phyloP scores from a whole-genome alignment of 495 filamentous ascomycete species.

The Aspergillus funiculosus region DNA sequence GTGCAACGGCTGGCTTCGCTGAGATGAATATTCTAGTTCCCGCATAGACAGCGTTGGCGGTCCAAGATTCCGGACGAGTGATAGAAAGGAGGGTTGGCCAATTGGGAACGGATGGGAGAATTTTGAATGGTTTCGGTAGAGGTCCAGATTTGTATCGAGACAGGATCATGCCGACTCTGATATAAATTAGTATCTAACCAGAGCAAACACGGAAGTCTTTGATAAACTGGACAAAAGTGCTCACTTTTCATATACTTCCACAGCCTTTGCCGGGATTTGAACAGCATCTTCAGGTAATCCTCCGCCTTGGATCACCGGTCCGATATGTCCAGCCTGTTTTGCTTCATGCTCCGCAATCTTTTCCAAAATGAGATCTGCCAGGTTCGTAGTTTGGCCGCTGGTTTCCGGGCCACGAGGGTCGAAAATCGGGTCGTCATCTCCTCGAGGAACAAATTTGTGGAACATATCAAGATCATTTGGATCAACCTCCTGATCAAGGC shows the following conservation, averaged over 20 bases:
- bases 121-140: constrained; percentile 95
- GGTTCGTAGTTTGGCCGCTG: constrained; percentile 59
- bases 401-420: constrained; percentile 41
- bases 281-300: constrained; percentile 68
- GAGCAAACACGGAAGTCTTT: not conserved
- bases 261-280: constrained; percentile 80
- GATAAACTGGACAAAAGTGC: constrained; percentile 18
- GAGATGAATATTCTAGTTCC: constrained; percentile 87
- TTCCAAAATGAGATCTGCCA: constrained; percentile 85
- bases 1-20: constrained; percentile 64
- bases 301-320: constrained; percentile 41
- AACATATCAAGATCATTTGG: constrained; percentile 87
- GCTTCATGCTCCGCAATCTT: constrained; percentile 94
- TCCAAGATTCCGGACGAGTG: constrained; percentile 80
- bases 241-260: constrained; percentile 90
- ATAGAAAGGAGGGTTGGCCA: constrained; percentile 83
- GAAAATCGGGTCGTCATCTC: constrained; percentile 47
- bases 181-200: constrained; percentile 18
- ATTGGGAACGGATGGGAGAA: constrained; percentile 82
- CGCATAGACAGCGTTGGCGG: constrained; percentile 77
- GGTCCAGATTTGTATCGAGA: constrained; percentile 92
- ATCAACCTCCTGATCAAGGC: constrained; percentile 61
- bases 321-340: constrained; percentile 41
- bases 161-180: constrained; percentile 76
- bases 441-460: constrained; percentile 72